Base-by-base conservation (phyloP, 1,139 yeast species). In the Blastobotrys apis region DNA sequence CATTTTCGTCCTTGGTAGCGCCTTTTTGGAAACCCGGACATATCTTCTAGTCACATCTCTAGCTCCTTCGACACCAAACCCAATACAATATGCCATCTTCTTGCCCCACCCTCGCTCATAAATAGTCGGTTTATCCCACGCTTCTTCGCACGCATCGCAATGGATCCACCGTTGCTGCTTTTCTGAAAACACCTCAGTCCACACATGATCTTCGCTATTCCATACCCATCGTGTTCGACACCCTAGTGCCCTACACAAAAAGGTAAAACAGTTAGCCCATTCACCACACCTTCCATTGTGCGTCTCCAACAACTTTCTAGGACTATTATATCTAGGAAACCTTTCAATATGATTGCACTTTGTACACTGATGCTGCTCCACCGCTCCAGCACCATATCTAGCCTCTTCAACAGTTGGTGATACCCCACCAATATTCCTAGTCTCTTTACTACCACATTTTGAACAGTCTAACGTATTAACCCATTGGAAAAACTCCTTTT, bases 201-300 rank as follows among this genome's bases (percentile, higher is more conserved):
- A 90, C 0, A 86, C 97, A 61, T 90, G 98, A 59, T 90, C 97
- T 60, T 90, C 98, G 4, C 76, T 70, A 61, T 88, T 88, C 94
- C 94, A 85, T 1, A 88, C 71, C 59, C 83, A 88, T 45, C 98
- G 66, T 0, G 74, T 71, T 31, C 76, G 69, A 5, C 80, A 66
- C 1, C 84, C 87, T 31, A 88, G 65, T 0, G 95, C 80, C 33
- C 80, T 72, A 47, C 90, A 66, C 2, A 88, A 65, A 34, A 87
- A 67, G 44, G 85, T 73, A 59, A 90, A 88, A 52, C 94, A 77
- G 56, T 85, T 84, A 46, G 90, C 94, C 95, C 95, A 90, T 62
- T 90, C 98, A 2, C 98, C 98, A 65, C 98, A 90, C 37, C 98
- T 69, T 0, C 97, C 97, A 27, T 63, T 60, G 33, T 87, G 67